These are phyloP conservation scores for Nepenthes gracilis DNA, from an alignment of 148 eudicot species.

Conservation along the genomic window DNA sequence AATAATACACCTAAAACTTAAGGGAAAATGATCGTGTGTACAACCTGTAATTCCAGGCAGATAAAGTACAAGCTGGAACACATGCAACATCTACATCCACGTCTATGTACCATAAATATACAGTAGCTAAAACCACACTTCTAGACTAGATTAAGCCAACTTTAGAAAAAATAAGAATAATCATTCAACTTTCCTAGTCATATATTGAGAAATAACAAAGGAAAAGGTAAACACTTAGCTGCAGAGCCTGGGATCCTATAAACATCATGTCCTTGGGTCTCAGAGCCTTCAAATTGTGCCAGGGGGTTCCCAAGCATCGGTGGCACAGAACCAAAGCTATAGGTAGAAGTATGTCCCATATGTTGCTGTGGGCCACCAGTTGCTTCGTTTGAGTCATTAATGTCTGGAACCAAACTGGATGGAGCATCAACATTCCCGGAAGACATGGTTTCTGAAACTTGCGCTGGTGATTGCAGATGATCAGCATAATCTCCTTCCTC, in stretches of 20 bases:
- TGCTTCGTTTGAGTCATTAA: conserved; percentile 44
- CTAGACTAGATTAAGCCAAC: background rate
- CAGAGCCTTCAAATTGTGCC: conserved; percentile 50
- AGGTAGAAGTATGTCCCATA: conserved; percentile 27
- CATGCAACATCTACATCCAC: background rate
- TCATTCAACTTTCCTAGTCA: too few relatives aligned
- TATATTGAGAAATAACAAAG: background rate
- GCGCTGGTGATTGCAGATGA: conserved; percentile 28
- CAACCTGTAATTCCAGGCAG: too few relatives aligned
- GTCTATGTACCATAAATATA: background rate
- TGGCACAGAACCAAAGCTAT: conserved; percentile 51
- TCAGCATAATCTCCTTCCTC: conserved; percentile 45
- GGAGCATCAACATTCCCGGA: conserved; percentile 33
- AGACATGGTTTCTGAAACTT: conserved; percentile 24
- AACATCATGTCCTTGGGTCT: conserved; percentile 49
- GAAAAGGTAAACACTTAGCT: conserved; percentile 34
- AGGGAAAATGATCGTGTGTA: too few relatives aligned
- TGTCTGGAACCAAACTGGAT: conserved; percentile 26
- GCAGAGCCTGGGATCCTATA: conserved; percentile 51
- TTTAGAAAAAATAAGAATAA: background rate
- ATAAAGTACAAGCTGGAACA: too few relatives aligned
- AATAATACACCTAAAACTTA: background rate
- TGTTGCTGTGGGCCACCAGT: conserved; percentile 34
- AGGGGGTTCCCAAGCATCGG: conserved; percentile 41
- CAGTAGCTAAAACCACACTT: background rate